Base-by-base conservation (phyloP, 371 early-diverging fungal genomes). In the Syncephalastrum sp. region DNA sequence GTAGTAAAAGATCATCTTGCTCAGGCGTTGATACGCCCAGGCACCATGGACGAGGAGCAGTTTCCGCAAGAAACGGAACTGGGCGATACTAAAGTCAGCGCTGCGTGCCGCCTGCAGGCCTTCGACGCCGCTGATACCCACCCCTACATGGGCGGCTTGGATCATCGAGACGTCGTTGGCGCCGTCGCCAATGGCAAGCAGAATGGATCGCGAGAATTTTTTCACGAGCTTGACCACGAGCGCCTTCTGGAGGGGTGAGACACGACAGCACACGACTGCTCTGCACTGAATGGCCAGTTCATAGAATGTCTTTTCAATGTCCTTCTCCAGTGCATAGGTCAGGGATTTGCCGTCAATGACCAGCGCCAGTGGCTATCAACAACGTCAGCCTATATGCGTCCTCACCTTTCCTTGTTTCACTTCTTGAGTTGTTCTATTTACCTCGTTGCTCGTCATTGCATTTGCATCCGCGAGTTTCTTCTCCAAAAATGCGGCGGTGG, bases 131-230 rank as follows among this genome's bases (percentile, higher is more conserved):
- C 90, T 91, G 60, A 99, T 98, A 56, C 99, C 99, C 19, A 99
- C 87, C 60, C 92, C 91, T 0, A 99, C 95, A 67, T 98, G 95
- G 5, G 99, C 96, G 19, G 93, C 93, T 74, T 95, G 92, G 59
- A 99, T 92, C 99, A 99, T 99, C 23, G 91, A 86, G 5, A 99
- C 97, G 72, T 99, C 99, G 68, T 99, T 99, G 42, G 98, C 98
- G 48, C 99, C 99, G 73, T 99, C 99, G 44, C 99, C 98, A 53
- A 96, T 95, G 44, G 90, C 97, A 58, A 91, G 86, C 51, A 87
- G 69, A 64, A 89, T 91, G 10, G 92, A 85, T 54, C 80, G 88
- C 45, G 74, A 78, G 46, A 86, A 82, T 15, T 89, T 82, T 63
- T 92, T 91, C 29, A 98, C 92, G 33, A 92, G 73, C 64, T 90